phyloP scores from a whole-genome alignment of 345 rosid species.

The Nephelium lappaceum region DNA sequence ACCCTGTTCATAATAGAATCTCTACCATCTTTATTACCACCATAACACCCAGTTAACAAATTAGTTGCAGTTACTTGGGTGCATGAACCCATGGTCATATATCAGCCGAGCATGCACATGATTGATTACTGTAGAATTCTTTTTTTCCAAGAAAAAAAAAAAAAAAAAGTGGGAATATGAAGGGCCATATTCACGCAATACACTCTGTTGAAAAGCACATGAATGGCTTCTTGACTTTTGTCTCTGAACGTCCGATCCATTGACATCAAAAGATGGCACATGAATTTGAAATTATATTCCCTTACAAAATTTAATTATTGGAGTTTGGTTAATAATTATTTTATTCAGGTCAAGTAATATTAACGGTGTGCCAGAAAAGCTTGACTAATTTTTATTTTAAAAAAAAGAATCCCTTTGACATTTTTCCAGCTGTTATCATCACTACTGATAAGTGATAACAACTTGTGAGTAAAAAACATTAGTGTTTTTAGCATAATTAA shows the following conservation, averaged over 20 bases:
- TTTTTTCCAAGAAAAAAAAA: not conserved
- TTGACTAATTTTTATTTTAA: not conserved
- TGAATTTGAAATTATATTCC: slow-evolving; percentile 11
- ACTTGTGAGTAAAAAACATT: not conserved
- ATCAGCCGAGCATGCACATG: not conserved
- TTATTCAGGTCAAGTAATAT: not conserved
- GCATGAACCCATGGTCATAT: not conserved
- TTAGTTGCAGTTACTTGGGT: not conserved
- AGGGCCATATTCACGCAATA: slow-evolving; percentile 3
- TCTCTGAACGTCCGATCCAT: not conserved
- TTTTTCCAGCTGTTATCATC: slow-evolving; percentile 4
- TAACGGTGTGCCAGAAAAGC: not conserved
- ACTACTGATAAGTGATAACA: not conserved
- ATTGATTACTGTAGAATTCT: not conserved
- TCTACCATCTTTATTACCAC: not conserved
- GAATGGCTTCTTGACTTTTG: slow-evolving; percentile 7
- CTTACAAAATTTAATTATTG: not conserved
- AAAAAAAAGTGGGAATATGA: not conserved
- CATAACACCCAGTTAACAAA: no score
- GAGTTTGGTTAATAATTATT: not conserved
- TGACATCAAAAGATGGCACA: not conserved
- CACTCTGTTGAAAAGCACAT: not conserved
- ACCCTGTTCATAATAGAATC: no score
- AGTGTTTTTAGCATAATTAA: not conserved
- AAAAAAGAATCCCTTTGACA: not conserved